phyloP scores from a whole-genome alignment of 2,329 filamentous ascomycete genomes.

The Trichoderma citrinoviride region DNA sequence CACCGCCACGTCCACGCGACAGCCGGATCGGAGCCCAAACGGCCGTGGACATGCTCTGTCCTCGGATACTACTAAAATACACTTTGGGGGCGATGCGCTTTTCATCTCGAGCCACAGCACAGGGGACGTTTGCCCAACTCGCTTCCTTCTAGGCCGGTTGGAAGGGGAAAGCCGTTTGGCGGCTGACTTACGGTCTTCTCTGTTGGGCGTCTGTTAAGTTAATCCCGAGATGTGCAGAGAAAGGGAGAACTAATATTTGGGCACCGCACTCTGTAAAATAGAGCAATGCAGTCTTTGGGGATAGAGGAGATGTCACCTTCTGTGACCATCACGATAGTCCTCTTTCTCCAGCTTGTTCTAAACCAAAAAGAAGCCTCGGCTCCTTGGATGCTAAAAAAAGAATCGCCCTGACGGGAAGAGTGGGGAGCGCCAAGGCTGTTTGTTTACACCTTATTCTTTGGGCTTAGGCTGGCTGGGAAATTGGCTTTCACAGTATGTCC shows the following conservation, averaged over 20 bases:
- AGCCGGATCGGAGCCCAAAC: neutral
- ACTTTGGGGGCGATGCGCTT: neutral
- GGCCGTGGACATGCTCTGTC: neutral
- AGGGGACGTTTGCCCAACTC: neutral
- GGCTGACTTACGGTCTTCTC: neutral
- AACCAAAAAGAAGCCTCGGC: neutral
- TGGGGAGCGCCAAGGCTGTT: neutral
- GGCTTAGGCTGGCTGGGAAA: neutral
- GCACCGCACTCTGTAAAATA: no score
- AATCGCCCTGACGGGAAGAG: neutral
- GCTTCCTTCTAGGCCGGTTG: neutral
- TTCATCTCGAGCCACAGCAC: neutral
- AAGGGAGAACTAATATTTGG: no score
- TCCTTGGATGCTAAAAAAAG: slow-evolving; percentile 10
- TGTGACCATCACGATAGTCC: no score
- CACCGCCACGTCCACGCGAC: slow-evolving; percentile 2
- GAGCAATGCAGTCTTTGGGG: no score
- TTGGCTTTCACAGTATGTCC: no score
- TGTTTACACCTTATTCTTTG: neutral
- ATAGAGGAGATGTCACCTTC: no score
- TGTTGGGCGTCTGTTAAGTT: no score
- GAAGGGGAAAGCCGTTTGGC: neutral
- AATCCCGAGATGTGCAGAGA: no score
- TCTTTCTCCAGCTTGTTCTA: neutral
- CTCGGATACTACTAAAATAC: neutral